Base-by-base conservation (phyloP, 257 asterid species). In the Solanum tarijense region DNA sequence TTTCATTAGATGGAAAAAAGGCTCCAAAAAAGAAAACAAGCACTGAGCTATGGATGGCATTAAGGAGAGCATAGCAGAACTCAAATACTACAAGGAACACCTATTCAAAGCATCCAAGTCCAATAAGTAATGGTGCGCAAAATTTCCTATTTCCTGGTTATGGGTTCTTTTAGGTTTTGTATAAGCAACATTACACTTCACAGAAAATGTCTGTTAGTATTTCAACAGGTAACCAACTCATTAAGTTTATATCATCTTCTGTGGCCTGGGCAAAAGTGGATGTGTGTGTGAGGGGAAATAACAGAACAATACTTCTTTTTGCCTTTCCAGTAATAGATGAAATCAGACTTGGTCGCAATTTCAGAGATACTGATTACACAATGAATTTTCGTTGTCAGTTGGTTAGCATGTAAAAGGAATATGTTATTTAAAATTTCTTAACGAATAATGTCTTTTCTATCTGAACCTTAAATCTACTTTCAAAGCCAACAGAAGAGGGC, bases 21-120 rank as follows among this genome's bases (percentile, higher is more conserved):
- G 96, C 98, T 83, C 99, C 99, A 90, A 83, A 72, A 96, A 96
- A 92, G 93, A 90, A 90, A 94, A 91, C 88, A 96, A 91, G 73
- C 99, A 96, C 91, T 92, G 98, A 89, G 98, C 98, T 58, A 89
- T 96, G 98, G 98, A 95, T 88, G 99, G 95, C 91, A 96, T 96
- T 86, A 94, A 91, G 90, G 98, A 96, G 92, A 96, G 97, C 92
- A 95, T 95, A 86, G 95, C 95, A 48, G 98, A 96, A 87, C 98
- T 96, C 12, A 92, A 91, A 73, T 96, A 89, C 94, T 94, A 89
- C 94, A 95, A 95, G 94, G 96, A 92, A 79, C 87, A 91, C 90
- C 94, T 96, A 74, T 96, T 96, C 82, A 96, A 94, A 90, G 86
- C 93, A 21, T 58, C 89, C 60, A 93, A 88, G 90, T 87, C 91